phyloP scores from a whole-genome alignment of 768 basidiomycete genomes.

The Cytidiella melzeri region DNA sequence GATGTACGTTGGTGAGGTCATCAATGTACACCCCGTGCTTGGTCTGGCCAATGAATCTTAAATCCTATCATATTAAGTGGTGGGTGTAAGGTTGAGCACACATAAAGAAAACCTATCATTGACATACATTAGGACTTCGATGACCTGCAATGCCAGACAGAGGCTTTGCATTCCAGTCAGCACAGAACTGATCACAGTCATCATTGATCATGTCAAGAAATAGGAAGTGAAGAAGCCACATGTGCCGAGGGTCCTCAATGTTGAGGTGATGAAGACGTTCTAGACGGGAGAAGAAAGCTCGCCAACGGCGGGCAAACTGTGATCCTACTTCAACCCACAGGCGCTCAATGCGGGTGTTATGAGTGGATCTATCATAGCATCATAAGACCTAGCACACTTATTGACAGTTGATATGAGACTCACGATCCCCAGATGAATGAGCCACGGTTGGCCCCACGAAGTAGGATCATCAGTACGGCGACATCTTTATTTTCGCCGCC shows the following conservation, averaged over 20 bases:
- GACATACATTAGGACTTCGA: conserved; percentile 17
- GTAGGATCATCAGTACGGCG: conserved; percentile 23
- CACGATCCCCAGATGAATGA: conserved; percentile 27
- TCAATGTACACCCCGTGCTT: conserved; percentile 15
- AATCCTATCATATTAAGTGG: conserved; percentile 10
- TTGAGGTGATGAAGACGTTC: conserved; percentile 32
- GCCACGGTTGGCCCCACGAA: conserved; percentile 16
- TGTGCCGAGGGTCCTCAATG: conserved; percentile 24
- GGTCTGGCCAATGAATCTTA: conserved; percentile 14
- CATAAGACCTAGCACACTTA: too few relatives aligned
- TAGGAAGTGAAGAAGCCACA: conserved; percentile 39
- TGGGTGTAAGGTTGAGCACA: neutral
- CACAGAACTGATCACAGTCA: conserved; percentile 30
- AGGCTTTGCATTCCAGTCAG: conserved; percentile 36
- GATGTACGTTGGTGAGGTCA: conserved; percentile 11
- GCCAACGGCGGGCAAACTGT: conserved; percentile 35
- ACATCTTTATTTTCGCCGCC: conserved; percentile 27
- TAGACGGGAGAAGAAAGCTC: conserved; percentile 34
- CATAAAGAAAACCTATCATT: neutral
- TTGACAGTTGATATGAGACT: too few relatives aligned
- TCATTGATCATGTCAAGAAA: conserved; percentile 33
- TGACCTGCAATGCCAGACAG: conserved; percentile 25
- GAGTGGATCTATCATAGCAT: conserved; percentile 25
- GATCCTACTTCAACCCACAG: conserved; percentile 39
- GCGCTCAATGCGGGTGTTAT: conserved; percentile 38